Evolutionary conservation across 2,329 filamentous ascomycete genomes (phyloP).

Genomic region (Diplodia mutila): DNA sequence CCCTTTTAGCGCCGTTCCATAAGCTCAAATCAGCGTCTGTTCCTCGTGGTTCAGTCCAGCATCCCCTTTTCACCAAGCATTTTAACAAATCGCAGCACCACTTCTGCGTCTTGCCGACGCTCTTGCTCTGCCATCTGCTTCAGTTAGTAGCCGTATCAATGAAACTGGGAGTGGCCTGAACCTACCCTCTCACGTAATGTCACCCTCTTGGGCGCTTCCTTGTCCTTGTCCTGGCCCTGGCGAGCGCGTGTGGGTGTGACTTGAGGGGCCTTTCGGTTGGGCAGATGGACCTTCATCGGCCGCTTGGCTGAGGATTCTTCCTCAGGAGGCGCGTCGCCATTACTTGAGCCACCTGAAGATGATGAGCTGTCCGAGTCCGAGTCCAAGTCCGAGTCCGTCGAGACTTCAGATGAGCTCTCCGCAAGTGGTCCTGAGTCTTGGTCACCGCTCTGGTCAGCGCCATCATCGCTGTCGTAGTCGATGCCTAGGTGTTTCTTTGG

Average conservation of each 20-base stretch:
- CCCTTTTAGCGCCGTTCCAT: not conserved
- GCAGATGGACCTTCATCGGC: slow-evolving; percentile 23
- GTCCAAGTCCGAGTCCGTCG: slow-evolving; percentile 26
- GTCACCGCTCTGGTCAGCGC: slow-evolving; percentile 29
- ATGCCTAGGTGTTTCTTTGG: slow-evolving; percentile 35
- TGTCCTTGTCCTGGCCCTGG: slow-evolving; percentile 17
- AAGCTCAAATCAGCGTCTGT: not conserved
- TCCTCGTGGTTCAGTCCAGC: not conserved
- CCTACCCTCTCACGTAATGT: slow-evolving; percentile 27
- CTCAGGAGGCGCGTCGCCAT: slow-evolving; percentile 44
- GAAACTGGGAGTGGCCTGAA: not conserved
- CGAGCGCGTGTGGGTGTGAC: slow-evolving; percentile 25
- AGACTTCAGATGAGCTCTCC: slow-evolving; percentile 31
- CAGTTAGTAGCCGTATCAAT: slow-evolving; percentile 27
- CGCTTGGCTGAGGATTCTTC: slow-evolving; percentile 37
- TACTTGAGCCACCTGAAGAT: slow-evolving; percentile 30
- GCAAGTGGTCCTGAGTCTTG: slow-evolving; percentile 38
- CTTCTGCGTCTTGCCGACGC: slow-evolving; percentile 45
- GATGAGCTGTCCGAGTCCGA: slow-evolving; percentile 21
- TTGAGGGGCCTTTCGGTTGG: slow-evolving; percentile 11
- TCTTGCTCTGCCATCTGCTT: slow-evolving; percentile 49
- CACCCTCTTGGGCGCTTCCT: slow-evolving; percentile 14
- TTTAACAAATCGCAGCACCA: slow-evolving; percentile 52
- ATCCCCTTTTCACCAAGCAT: slow-evolving; percentile 47
- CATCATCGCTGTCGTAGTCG: slow-evolving; percentile 39